Base-by-base conservation (phyloP, 176 grass and related monocot species). In the Leersia perrieri region DNA sequence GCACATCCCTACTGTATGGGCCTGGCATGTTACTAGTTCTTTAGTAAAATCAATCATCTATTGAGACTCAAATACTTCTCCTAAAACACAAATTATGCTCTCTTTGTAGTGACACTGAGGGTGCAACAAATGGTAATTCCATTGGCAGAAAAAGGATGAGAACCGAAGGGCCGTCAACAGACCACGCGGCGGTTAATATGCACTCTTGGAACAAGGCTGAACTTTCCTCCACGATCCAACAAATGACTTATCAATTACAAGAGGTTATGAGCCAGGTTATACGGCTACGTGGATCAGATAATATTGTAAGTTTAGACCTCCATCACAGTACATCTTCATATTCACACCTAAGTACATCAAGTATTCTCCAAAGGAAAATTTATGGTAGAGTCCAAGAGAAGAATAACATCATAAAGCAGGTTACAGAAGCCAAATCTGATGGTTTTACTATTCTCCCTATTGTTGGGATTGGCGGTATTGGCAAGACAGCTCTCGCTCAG, bases 401-500 rank as follows among this genome's bases (percentile, higher is more conserved):
- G 36, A 15, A 68, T 33, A 27, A 33, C 41, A 83, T 84, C 33
- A 68, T 79, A 58, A 15, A 73, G 10, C 2, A 28, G 4, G 49
- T 78, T 1, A 23, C n/a, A 64, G 25, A 16, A 13, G 1, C 11
- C 1, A 39, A 3, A 11, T 16, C 27, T 78, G 66, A 53, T 0
- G 2, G n/a, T 36, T 0, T 73, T 23, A 3, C 15, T n/a, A 11
- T 83, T 10, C 15, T 88, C 0, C 74, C 86, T 55, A 66, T 84
- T 35, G 81, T 84, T 33, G 80, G 80, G 11, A 79, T 49, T 12
- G 81, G 7, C 30, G 80, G 80, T 18, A 30, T 79, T 44, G 81
- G 79, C 10, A 88, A 83, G 73, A 88, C 80, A 2, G 33, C 67
- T 47, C 74, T 83, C 12, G 41, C 81, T 29, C 75, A 74, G 34